Conservation (phyloP, 306 rosid genomes). For the Quercus alba region DNA sequence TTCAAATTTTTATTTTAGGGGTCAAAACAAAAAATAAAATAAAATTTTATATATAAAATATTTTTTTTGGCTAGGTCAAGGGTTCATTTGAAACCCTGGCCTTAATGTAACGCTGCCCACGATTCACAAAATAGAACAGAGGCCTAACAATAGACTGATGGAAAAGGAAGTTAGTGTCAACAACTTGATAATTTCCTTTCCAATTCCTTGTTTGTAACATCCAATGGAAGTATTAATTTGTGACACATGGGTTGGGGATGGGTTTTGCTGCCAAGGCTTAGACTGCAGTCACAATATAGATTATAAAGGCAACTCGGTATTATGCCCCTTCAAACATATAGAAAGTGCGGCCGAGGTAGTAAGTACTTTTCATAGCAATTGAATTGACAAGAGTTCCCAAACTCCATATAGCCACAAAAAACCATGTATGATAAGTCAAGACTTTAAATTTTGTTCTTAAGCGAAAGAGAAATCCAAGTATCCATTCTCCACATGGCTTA, state of each 20-base stretch:
- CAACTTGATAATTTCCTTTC: neutral
- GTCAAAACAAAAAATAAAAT: too few species aligned
- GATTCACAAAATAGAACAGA: too few species aligned
- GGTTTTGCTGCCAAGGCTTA: neutral
- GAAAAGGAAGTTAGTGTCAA: neutral
- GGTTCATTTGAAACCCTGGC: too few species aligned
- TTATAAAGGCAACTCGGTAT: neutral
- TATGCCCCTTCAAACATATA: neutral
- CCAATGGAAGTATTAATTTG: neutral
- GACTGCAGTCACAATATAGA: neutral
- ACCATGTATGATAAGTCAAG: neutral
- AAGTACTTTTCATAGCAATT: neutral
- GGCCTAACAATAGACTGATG: neutral
- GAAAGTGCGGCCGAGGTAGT: neutral
- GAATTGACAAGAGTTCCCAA: neutral
- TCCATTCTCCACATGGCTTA: neutral
- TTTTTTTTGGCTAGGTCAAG: too few species aligned
- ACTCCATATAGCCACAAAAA: slow-evolving; percentile 1
- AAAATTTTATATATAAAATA: too few species aligned
- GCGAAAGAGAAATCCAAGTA: neutral
- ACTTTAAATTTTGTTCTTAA: neutral
- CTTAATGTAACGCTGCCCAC: too few species aligned
- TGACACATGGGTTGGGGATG: neutral
- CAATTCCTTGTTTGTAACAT: neutral
- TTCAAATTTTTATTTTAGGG: too few species aligned